A percentile compares a stretch with the other conserved stretches of the same genome.
phyloP scores from a whole-genome alignment of 768 basidiomycete genomes.

The Tylopilus felleus region DNA sequence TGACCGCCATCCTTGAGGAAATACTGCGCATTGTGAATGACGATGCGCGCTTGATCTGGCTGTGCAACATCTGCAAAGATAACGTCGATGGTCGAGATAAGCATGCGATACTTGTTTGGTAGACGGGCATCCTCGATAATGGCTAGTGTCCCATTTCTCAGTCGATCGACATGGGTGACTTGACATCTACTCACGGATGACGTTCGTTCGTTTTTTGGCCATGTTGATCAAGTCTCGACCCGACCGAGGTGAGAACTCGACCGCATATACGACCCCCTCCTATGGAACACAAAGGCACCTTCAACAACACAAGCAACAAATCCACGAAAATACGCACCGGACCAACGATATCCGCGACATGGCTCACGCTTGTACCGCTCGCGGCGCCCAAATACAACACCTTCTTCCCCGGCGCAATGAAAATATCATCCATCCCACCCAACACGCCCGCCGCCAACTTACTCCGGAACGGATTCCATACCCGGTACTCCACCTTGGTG shows the following conservation, averaged over 20 bases:
- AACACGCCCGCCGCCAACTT: slow-evolving; percentile 97
- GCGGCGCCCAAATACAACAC: slow-evolving; percentile 98
- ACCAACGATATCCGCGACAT: slow-evolving; percentile 98
- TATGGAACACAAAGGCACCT: slow-evolving; percentile 27
- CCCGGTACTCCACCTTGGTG: slow-evolving; percentile 93
- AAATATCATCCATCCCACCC: slow-evolving; percentile 92
- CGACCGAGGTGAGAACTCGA: slow-evolving; percentile 95
- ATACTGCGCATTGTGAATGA: slow-evolving; percentile 86
- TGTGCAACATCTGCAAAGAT: slow-evolving; percentile 99
- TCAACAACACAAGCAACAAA: slow-evolving; percentile 6
- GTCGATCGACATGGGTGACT: background rate
- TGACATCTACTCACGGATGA: slow-evolving; percentile 71
- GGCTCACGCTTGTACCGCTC: slow-evolving; percentile 95
- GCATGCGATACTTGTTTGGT: slow-evolving; percentile 97
- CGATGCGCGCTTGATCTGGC: slow-evolving; percentile 98
- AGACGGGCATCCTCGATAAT: slow-evolving; percentile 97
- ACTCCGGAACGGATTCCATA: slow-evolving; percentile 98
- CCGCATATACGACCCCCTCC: slow-evolving; percentile 97
- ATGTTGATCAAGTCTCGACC: slow-evolving; percentile 98
- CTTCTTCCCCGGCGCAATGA: slow-evolving; percentile 90
- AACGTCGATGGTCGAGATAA: slow-evolving; percentile 91
- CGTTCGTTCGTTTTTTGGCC: slow-evolving; percentile 99
- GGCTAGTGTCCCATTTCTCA: slow-evolving; percentile 42
- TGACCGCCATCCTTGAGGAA: slow-evolving; percentile 96
- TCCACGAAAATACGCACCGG: slow-evolving; percentile 54